Conservation (phyloP, 352 stramenopile species). For the Globisporangium okanoganense region DNA sequence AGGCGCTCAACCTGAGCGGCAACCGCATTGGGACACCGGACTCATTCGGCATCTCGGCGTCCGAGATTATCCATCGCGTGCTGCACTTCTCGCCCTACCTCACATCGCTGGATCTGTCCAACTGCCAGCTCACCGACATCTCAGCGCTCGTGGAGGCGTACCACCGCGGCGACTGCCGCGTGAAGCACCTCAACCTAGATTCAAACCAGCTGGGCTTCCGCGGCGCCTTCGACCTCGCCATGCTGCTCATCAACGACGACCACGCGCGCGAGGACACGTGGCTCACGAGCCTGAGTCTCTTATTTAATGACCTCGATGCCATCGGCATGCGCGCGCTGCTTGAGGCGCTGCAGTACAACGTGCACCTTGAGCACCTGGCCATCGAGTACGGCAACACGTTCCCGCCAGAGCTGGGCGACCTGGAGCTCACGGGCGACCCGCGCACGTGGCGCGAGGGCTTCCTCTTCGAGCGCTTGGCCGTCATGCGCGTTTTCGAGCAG, state of each 20-base stretch:
- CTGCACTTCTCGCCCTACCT: slow-evolving; percentile 58
- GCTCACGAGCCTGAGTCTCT: slow-evolving; percentile 39
- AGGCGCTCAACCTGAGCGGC: slow-evolving; percentile 52
- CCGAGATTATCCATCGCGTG: slow-evolving; percentile 48
- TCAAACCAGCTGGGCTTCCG: slow-evolving; percentile 54
- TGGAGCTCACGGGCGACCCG: slow-evolving; percentile 44
- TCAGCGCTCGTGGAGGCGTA: slow-evolving; percentile 46
- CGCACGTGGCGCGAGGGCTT: slow-evolving; percentile 41
- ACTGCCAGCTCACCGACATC: slow-evolving; percentile 50
- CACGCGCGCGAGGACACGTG: slow-evolving; percentile 31
- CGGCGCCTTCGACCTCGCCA: slow-evolving; percentile 52
- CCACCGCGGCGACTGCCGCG: slow-evolving; percentile 41
- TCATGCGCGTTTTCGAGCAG: slow-evolving; percentile 46
- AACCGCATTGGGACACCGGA: slow-evolving; percentile 56
- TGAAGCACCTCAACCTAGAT: slow-evolving; percentile 44
- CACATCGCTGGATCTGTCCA: slow-evolving; percentile 40
- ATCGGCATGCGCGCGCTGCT: slow-evolving; percentile 47
- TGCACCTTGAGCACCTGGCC: slow-evolving; percentile 41
- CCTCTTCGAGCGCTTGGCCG: slow-evolving; percentile 42
- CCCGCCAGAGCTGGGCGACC: slow-evolving; percentile 39
- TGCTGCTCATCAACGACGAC: slow-evolving; percentile 51
- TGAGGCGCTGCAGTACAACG: slow-evolving; percentile 48
- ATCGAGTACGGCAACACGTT: slow-evolving; percentile 61
- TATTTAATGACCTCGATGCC: slow-evolving; percentile 56
- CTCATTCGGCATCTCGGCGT: slow-evolving; percentile 43